Evolutionary conservation across 768 basidiomycete species (phyloP).

Genomic region (Lyophyllum semitale): DNA sequence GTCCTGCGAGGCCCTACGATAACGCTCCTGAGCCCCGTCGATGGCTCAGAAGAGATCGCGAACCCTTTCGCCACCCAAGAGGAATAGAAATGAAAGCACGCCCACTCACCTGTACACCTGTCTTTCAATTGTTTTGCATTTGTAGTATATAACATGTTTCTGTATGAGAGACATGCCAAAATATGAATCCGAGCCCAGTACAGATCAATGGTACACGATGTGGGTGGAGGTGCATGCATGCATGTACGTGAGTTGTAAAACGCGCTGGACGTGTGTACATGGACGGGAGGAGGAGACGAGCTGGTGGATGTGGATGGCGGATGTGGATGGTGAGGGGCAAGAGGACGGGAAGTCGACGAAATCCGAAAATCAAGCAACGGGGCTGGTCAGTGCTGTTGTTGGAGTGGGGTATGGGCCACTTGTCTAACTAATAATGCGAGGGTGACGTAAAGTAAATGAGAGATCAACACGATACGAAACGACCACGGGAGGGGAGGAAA

Average conservation of each 20-base stretch:
- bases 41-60: conserved; percentile 92
- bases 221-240: not conserved
- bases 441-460: not conserved
- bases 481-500: not conserved
- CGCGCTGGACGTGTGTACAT: not conserved
- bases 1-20: conserved; percentile 95
- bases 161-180: not conserved
- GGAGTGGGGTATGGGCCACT: not conserved
- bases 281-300: not conserved
- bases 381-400: not conserved
- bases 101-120: not conserved
- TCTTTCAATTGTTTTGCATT: not conserved
- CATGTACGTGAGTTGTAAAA: not conserved
- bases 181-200: not conserved
- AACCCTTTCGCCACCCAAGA: conserved; percentile 85
- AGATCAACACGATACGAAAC: not conserved
- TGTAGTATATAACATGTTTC: not conserved
- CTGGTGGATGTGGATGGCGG: too few relatives aligned
- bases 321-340: too few relatives aligned
- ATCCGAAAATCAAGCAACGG: not conserved
- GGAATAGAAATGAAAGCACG: conserved; percentile 27
- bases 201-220: not conserved
- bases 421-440: not conserved
- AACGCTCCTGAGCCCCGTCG: conserved; percentile 90
- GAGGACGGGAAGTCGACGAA: not conserved